A percentile compares a stretch with the other conserved stretches of the same genome.
Evolutionary conservation across 345 rosid species (phyloP).

Genomic region (rapeseed (Brassica napus)): Da-Ae NC_063442.1:40465501-40466000

Average conservation of each 20-base stretch:
- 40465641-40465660: background rate
- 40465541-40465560: slow-evolving; percentile 20
- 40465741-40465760: background rate
- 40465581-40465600: slow-evolving; percentile 4
- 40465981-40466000: background rate
- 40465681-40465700: background rate
- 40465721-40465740: background rate
- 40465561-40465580: slow-evolving; percentile 12
- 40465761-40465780: slow-evolving; percentile 24
- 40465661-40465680: background rate
- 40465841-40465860: background rate
- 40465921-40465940: slow-evolving; percentile 21
- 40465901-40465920: background rate
- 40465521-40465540: slow-evolving; percentile 29
- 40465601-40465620: background rate
- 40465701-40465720: background rate
- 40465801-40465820: slow-evolving; percentile 1
- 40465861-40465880: background rate
- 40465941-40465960: slow-evolving; percentile 23
- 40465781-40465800: slow-evolving; percentile 19
- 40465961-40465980: slow-evolving; percentile 6
- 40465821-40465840: slow-evolving; percentile 12
- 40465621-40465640: background rate
- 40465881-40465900: background rate
- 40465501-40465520: slow-evolving; percentile 36